Conservation (phyloP, 352 stramenopile genomes). For the Discostella stelligera region DNA sequence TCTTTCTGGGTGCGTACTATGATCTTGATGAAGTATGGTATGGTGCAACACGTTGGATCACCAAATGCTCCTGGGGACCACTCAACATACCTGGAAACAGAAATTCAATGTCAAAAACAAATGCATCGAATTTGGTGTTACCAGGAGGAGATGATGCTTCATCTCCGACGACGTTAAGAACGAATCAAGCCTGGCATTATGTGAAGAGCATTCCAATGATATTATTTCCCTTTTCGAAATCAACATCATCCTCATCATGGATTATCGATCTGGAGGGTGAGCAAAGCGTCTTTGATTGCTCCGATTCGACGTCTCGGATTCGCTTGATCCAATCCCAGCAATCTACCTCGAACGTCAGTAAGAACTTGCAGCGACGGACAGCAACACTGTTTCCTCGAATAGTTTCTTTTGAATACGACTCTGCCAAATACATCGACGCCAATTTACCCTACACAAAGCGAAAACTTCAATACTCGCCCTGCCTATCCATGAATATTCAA, state of each 20-base stretch:
- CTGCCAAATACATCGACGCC: constrained; percentile 20
- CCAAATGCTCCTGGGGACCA: constrained; percentile 27
- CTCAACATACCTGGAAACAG: background rate
- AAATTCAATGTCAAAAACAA: background rate
- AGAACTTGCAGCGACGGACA: background rate
- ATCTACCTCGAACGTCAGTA: background rate
- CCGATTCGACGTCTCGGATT: constrained; percentile 26
- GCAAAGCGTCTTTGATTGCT: constrained; percentile 26
- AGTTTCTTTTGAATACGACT: constrained; percentile 37
- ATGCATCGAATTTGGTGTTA: background rate
- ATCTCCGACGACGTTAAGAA: background rate
- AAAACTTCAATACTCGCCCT: constrained; percentile 24
- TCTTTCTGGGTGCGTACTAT: constrained; percentile 7
- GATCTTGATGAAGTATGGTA: constrained; percentile 49
- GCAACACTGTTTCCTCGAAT: background rate
- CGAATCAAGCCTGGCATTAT: background rate
- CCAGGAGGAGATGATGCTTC: background rate
- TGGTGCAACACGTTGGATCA: constrained; percentile 41
- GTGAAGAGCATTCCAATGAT: background rate
- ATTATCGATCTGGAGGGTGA: constrained; percentile 33
- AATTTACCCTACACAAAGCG: background rate
- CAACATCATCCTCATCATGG: constrained; percentile 3
- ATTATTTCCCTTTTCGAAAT: constrained; percentile 18
- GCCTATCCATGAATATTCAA: constrained; percentile 20
- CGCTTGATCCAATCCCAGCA: constrained; percentile 8